Evolutionary conservation across 495 filamentous ascomycete genomes (phyloP), one percentile per base, ranked within the genome.

Genomic region (Xylaria acuta): DNA sequence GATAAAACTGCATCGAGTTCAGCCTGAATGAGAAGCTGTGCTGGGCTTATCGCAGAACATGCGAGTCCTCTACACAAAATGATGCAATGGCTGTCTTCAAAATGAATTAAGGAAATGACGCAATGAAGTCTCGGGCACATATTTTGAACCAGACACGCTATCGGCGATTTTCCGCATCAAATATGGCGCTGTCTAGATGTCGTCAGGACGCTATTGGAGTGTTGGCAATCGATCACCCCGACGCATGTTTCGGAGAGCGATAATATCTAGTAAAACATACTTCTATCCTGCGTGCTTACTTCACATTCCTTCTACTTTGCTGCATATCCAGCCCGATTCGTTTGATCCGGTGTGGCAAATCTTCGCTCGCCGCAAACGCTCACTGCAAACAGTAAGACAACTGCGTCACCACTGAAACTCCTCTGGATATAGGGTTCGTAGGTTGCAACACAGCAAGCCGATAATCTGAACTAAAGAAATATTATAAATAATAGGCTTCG

Each of bases 311-410:
- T 18, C 12, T 30, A 40, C 20, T 64, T 41, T 25, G 22, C 22
- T 63, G 8, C 32, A 60, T 22, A 27, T 25, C 7, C 22, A 20
- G 16, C 5, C 60, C 20, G 32, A 30, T 40, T 7, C n/a, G 6
- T 7, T 64, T 20, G 12, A 64, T 43, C 43, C n/a, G 30, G 36
- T 1, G 38, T 27, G 22, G 36, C 38, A 27, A 43, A 25, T 43
- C 12, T 27, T 43, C 60, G 60, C 38, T 40, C 1, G n/a, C 60
- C 38, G 60, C 22, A 63, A 38, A 59, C 32, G 38, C 32, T 34
- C 1, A 22, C 56, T 6, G 56, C 56, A 59, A 64, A 64, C 11
- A 64, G 60, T 43, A 64, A 64, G 58, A 12, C 56, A 59, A 18
- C 32, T 11, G 34, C 58, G 32, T 38, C 58, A 60, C 14, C 3